These are phyloP conservation scores for Pelargonium australe DNA, from an alignment of 441 rosid genomes.

Conservation along the genomic window DNA sequence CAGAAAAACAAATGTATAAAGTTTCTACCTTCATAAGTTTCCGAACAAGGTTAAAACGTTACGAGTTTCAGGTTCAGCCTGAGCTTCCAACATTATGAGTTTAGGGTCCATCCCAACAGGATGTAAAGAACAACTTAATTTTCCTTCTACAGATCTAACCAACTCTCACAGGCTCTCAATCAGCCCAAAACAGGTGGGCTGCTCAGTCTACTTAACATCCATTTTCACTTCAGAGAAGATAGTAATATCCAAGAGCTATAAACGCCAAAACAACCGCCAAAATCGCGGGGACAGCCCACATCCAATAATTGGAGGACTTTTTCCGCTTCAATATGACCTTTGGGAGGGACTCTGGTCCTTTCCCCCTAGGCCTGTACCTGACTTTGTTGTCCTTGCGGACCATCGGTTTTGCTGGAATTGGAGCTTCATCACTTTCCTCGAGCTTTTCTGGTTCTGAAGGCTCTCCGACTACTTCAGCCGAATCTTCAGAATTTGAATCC, in stretches of 20 bases:
- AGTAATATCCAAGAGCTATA: not conserved
- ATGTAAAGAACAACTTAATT: not conserved
- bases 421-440: constrained; percentile 33
- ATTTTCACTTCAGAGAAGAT: not conserved
- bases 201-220: not conserved
- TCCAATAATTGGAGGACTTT: not conserved
- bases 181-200: not conserved
- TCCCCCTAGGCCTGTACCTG: constrained; percentile 41
- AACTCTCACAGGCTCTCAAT: not conserved
- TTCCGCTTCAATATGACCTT: not conserved
- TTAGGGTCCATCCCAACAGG: not conserved
- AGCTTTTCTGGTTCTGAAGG: constrained; percentile 41
- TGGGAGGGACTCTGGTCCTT: constrained; percentile 35
- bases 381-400: constrained; percentile 38
- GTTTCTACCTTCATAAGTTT: not conserved
- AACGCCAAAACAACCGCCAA: not conserved
- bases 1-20: not conserved
- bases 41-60: not conserved
- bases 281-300: not conserved
- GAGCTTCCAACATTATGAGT: not conserved
- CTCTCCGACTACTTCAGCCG: constrained; percentile 30
- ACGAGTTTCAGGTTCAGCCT: not conserved
- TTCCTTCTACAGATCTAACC: not conserved
- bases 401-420: constrained; percentile 36
- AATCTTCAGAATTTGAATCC: constrained; percentile 33